A percentile compares a stretch with the other conserved stretches of the same genome.
Conservation (phyloP, 768 basidiomycete species). For the Trametes cinnabarina region DNA sequence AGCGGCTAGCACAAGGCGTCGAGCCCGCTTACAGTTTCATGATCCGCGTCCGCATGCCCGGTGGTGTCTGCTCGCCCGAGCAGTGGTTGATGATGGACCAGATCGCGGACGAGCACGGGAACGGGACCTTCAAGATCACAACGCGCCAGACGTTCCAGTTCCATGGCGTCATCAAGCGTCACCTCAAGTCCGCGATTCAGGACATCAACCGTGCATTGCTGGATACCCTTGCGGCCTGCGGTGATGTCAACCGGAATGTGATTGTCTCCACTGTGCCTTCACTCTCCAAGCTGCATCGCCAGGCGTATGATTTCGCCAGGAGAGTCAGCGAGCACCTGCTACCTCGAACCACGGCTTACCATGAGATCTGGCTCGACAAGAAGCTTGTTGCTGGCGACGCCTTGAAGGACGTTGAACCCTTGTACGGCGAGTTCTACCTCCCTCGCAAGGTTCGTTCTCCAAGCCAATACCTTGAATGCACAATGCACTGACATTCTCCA, state of each 20-base stretch:
- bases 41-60: slow-evolving; percentile 97
- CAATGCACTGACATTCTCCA: slow-evolving; percentile 10
- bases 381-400: slow-evolving; percentile 94
- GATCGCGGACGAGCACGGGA: slow-evolving; percentile 94
- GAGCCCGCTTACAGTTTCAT: slow-evolving; percentile 98
- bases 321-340: slow-evolving; percentile 81
- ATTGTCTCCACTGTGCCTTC: slow-evolving; percentile 90
- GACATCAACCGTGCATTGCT: slow-evolving; percentile 88
- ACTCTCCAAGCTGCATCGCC: slow-evolving; percentile 78
- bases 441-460: slow-evolving; percentile 75
- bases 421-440: slow-evolving; percentile 97
- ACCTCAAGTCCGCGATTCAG: slow-evolving; percentile 95
- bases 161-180: slow-evolving; percentile 97
- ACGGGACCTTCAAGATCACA: slow-evolving; percentile 93
- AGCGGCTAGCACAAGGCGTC: slow-evolving; percentile 85
- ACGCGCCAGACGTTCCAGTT: slow-evolving; percentile 99
- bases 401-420: slow-evolving; percentile 89
- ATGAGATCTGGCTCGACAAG: slow-evolving; percentile 99
- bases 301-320: slow-evolving; percentile 83
- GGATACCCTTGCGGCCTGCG: slow-evolving; percentile 97
- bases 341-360: slow-evolving; percentile 90
- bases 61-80: slow-evolving; percentile 85
- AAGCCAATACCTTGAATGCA: no score
- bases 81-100: slow-evolving; percentile 97
- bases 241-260: slow-evolving; percentile 96